phyloP scores from a whole-genome alignment of 106 monocot species.

The Dendrobium officinale region DNA sequence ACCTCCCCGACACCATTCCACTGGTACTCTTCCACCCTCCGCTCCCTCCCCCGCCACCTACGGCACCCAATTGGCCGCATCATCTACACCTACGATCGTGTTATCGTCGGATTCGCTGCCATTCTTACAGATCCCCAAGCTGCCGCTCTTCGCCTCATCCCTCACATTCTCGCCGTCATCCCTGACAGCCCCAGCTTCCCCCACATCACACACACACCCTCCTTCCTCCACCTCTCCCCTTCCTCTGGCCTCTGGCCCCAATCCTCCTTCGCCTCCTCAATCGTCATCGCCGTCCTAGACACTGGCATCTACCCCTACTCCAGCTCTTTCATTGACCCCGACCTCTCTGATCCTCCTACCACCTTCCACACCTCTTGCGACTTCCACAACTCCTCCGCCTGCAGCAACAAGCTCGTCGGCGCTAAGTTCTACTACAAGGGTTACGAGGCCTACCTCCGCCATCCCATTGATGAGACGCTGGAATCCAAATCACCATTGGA shows the following conservation, averaged over 20 bases:
- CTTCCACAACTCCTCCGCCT: conserved; percentile 30
- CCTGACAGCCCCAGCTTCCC: conserved; percentile 42
- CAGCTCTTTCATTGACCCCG: conserved; percentile 16
- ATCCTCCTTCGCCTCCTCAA: conserved; percentile 35
- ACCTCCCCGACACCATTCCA: conserved; percentile 34
- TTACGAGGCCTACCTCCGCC: conserved; percentile 34
- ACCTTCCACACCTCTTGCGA: conserved; percentile 18
- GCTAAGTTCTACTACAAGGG: conserved; percentile 55
- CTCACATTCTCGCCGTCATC: conserved; percentile 37
- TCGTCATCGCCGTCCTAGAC: conserved; percentile 47
- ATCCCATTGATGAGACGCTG: conserved; percentile 36
- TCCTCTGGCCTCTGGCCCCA: conserved; percentile 52
- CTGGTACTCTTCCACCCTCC: conserved; percentile 54
- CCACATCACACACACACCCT: conserved; percentile 76
- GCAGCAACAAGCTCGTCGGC: conserved; percentile 63
- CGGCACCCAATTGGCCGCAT: conserved; percentile 15
- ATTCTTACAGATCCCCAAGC: conserved; percentile 39
- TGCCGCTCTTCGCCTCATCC: conserved; percentile 25
- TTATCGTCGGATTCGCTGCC: conserved; percentile 59
- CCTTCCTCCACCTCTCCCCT: conserved; percentile 59
- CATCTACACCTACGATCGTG: conserved; percentile 60
- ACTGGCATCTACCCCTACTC: conserved; percentile 44
- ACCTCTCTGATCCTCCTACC: conserved; percentile 21
- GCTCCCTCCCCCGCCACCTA: conserved; percentile 28
- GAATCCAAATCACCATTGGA: conserved; percentile 73